A percentile compares a stretch with the other conserved stretches of the same genome.
Evolutionary conservation across 257 asterid genomes (phyloP).

Genomic region (Solanum corneliomulleri): DNA sequence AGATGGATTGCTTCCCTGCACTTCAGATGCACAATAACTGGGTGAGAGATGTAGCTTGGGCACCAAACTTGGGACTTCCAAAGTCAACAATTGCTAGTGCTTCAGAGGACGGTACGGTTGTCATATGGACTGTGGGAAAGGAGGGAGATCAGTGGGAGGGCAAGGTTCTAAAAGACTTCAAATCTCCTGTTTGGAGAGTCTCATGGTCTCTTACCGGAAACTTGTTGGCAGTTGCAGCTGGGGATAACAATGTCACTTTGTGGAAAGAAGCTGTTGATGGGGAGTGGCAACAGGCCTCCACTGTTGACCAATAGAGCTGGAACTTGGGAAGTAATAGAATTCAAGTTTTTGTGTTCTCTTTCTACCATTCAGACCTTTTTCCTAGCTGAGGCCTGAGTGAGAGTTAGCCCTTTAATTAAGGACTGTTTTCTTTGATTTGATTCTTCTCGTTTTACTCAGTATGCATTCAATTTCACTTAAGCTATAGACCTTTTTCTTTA

Average conservation of each 20-base stretch:
- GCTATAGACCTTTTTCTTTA: not conserved
- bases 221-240: constrained; percentile 81
- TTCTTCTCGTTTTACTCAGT: not conserved
- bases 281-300: constrained; percentile 75
- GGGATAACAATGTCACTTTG: constrained; percentile 61
- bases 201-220: constrained; percentile 95
- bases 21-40: constrained; percentile 73
- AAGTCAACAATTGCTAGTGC: constrained; percentile 90
- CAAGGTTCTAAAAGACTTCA: constrained; percentile 70
- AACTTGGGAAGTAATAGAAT: not conserved
- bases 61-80: constrained; percentile 93
- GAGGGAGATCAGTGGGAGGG: constrained; percentile 93
- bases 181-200: constrained; percentile 90
- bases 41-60: constrained; percentile 99
- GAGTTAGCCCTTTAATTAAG: not conserved
- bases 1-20: constrained; percentile 92
- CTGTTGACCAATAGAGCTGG: constrained; percentile 47
- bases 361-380: not conserved
- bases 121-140: constrained; percentile 72
- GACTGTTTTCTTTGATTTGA: not conserved
- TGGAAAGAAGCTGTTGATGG: constrained; percentile 98
- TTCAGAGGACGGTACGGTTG: constrained; percentile 89
- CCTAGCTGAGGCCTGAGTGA: not conserved
- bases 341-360: not conserved
- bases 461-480: not conserved